Base-by-base conservation (phyloP, 2,329 filamentous ascomycete species). In the Grosmannia clavigera region DNA sequence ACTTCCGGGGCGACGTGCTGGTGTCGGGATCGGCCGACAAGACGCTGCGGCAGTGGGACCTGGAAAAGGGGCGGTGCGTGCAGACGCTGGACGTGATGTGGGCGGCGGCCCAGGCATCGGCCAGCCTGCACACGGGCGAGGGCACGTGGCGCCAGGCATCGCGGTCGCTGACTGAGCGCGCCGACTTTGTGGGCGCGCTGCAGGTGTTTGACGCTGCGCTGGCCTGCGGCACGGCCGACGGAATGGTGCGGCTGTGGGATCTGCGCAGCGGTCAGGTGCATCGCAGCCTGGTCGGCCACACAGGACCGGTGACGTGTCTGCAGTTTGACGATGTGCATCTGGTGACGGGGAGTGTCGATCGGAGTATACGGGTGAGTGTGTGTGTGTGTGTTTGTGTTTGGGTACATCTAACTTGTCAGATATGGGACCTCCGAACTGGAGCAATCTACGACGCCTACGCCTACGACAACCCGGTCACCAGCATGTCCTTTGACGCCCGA, bases 21-120 rank as follows among this genome's bases (percentile, higher is more conserved):
- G 91, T 99, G 38, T 99, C 94, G 2, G 94, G 94, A 14, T 97
- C 92, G 9, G 88, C 94, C 0, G 94, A 99, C 75, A 99, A 99
- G 79, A 99, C 94, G 1, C 78, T 99, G 60, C 86, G 94, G 53
- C 94, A 99, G 72, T 99, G 94, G 94, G 94, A 99, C 76, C 80
- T 99, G 57, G 89, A 92, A 68, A 96, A 92, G 71, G 94, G 94
- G n/a, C 87, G 94, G 56, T 97, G 94, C 72, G 89, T 99, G 59
- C 94, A 99, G 74, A 99, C 94, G 3, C 78, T 99, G 56, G 94
- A 99, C 73, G 92, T 99, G 7, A 88, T 99, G 71, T 99, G 94
- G 94, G 94, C 94, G 11, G 92, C 94, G 5, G 92, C 94, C 2
- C 92, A 96, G 74, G 90, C 90, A 14, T 88, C 85, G 11, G 83